These are phyloP conservation scores for Backusella psychrophila DNA, from an alignment of 192 early-diverging fungal genomes.

Conservation along the genomic window DNA sequence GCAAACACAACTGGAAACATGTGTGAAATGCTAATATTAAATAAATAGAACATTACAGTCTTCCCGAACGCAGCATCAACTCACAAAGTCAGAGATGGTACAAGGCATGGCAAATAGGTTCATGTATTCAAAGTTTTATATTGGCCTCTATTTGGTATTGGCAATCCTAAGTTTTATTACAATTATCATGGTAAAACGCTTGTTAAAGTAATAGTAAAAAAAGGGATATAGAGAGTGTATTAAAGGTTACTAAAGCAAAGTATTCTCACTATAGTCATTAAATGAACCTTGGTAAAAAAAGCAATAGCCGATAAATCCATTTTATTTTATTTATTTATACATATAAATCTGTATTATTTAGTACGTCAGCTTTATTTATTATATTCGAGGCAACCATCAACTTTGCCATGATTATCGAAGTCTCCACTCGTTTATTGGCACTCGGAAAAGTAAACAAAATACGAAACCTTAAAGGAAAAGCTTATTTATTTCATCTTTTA, in stretches of 20 bases:
- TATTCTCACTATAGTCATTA: conserved; percentile 27
- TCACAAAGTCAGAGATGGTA: conserved; percentile 47
- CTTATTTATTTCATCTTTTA: neutral
- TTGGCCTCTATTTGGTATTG: conserved; percentile 50
- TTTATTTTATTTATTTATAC: no score
- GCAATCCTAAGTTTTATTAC: conserved; percentile 49
- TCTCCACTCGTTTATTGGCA: conserved; percentile 61
- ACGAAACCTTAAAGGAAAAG: neutral
- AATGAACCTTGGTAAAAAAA: conserved; percentile 42
- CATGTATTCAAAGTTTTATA: conserved; percentile 59
- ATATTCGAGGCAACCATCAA: conserved; percentile 70
- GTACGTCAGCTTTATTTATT: conserved; percentile 52
- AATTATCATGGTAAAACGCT: conserved; percentile 43
- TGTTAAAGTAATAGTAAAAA: neutral
- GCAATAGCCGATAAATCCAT: neutral
- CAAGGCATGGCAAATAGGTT: conserved; percentile 58
- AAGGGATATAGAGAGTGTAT: neutral
- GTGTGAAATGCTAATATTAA: neutral
- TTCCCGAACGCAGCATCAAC: conserved; percentile 46
- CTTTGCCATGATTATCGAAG: conserved; percentile 74
- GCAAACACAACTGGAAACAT: neutral
- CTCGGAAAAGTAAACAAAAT: conserved; percentile 48
- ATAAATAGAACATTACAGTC: neutral
- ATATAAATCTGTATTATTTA: no score
- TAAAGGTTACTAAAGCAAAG: neutral